phyloP scores from a whole-genome alignment of 306 rosid species.

The Urtica urens region DNA sequence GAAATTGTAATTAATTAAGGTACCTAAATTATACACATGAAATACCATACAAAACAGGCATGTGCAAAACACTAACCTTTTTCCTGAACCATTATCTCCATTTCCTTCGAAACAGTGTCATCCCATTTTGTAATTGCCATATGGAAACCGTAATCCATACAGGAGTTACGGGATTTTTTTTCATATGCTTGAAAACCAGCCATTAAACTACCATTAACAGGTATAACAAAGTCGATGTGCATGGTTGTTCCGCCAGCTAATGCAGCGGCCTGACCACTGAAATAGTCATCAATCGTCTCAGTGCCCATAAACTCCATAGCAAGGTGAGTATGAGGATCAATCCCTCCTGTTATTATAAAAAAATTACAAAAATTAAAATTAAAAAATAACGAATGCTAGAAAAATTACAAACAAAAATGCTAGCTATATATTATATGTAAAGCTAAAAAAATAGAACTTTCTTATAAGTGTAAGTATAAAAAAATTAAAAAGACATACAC shows the following conservation, averaged over 20 bases:
- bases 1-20: neutral
- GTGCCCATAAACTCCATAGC: constrained; percentile 57
- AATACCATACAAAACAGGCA: neutral
- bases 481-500: too few relatives aligned
- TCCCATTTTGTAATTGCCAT: constrained; percentile 97
- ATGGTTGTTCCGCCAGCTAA: constrained; percentile 97
- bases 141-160: constrained; percentile 97
- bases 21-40: constrained; percentile 3
- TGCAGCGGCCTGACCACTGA: constrained; percentile 95
- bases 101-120: constrained; percentile 60
- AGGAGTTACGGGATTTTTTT: constrained; percentile 60
- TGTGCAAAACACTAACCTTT: constrained; percentile 44
- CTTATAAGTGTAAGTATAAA: too few relatives aligned
- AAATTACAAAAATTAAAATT: constrained; percentile 8
- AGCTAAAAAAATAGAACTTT: too few relatives aligned
- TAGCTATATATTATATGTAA: too few relatives aligned
- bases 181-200: constrained; percentile 74
- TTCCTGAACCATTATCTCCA: constrained; percentile 79
- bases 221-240: constrained; percentile 90
- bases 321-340: constrained; percentile 94
- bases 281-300: constrained; percentile 63
- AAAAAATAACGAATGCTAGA: too few relatives aligned
- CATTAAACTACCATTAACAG: constrained; percentile 52
- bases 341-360: constrained; percentile 57
- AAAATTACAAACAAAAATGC: too few relatives aligned